Conservation (phyloP, 306 rosid genomes). For the Pueraria montana region DNA sequence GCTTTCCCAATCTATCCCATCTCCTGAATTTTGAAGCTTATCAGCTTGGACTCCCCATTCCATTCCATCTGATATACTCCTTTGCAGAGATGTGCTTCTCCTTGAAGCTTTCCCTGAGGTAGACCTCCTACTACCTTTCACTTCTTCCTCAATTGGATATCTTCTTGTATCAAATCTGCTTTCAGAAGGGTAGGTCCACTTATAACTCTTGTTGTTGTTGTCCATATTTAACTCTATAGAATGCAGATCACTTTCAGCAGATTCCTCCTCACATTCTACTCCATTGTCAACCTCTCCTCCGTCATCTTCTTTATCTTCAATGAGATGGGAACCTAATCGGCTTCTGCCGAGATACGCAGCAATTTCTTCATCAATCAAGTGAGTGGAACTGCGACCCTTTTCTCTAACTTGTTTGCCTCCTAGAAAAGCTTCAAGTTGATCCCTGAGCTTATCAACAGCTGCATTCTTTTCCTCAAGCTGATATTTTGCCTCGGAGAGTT, state of each 20-base stretch:
- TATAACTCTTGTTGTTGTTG: conserved; percentile 75
- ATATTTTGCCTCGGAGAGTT: conserved; percentile 78
- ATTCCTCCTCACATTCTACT: conserved; percentile 78
- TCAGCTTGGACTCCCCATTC: conserved; percentile 79
- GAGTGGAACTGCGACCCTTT: conserved; percentile 66
- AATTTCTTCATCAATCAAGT: conserved; percentile 72
- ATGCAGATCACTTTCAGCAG: conserved; percentile 92
- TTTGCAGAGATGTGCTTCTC: conserved; percentile 82
- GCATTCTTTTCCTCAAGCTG: conserved; percentile 80
- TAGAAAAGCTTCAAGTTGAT: conserved; percentile 87
- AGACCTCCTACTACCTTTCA: conserved; percentile 73
- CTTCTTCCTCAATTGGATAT: conserved; percentile 66
- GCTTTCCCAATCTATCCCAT: conserved; percentile 81
- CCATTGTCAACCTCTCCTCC: conserved; percentile 88
- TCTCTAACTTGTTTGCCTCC: conserved; percentile 78
- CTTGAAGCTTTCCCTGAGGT: conserved; percentile 77
- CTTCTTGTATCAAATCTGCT: conserved; percentile 68
- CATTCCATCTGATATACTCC: conserved; percentile 91
- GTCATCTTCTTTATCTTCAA: conserved; percentile 73
- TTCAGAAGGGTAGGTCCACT: conserved; percentile 73
- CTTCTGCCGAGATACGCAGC: conserved; percentile 70
- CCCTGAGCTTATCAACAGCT: conserved; percentile 85
- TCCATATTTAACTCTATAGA: conserved; percentile 94
- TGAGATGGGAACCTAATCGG: conserved; percentile 59
- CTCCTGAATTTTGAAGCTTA: conserved; percentile 71